Conservation (phyloP, 2,329 filamentous ascomycete species). For the Immersiporthe knoxdaviesiana region DNA sequence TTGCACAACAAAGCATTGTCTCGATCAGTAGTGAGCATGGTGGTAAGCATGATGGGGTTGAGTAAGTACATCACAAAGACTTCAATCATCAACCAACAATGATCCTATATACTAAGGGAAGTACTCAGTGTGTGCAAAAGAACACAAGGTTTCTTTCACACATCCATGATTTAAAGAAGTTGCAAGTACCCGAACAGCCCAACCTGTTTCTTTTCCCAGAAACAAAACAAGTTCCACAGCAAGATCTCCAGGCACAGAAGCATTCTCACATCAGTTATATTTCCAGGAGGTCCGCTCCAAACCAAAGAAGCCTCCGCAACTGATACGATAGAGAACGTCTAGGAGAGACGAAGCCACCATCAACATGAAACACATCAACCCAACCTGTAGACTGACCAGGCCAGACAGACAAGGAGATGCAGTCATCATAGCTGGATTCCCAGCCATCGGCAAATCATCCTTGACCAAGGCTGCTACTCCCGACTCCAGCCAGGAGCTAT, state of each 20-base stretch:
- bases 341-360: neutral
- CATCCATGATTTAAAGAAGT: neutral
- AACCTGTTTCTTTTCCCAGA: neutral
- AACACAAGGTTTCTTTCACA: neutral
- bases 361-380: neutral
- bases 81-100: too few relatives aligned
- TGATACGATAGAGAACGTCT: neutral
- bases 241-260: neutral
- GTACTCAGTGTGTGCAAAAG: too few relatives aligned
- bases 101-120: too few relatives aligned
- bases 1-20: too few relatives aligned
- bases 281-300: too few relatives aligned
- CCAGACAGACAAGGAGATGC: neutral
- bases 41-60: too few relatives aligned
- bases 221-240: neutral
- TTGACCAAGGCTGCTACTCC: neutral
- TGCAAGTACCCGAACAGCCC: neutral
- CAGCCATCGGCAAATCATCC: neutral
- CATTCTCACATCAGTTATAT: too few relatives aligned
- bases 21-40: too few relatives aligned
- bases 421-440: neutral
- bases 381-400: neutral
- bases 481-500: neutral
- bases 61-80: too few relatives aligned
- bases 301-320: too few relatives aligned